These are phyloP conservation scores for Hanseniaspora osmophila DNA, from an alignment of 805 yeast species.

Conservation along the genomic window DNA sequence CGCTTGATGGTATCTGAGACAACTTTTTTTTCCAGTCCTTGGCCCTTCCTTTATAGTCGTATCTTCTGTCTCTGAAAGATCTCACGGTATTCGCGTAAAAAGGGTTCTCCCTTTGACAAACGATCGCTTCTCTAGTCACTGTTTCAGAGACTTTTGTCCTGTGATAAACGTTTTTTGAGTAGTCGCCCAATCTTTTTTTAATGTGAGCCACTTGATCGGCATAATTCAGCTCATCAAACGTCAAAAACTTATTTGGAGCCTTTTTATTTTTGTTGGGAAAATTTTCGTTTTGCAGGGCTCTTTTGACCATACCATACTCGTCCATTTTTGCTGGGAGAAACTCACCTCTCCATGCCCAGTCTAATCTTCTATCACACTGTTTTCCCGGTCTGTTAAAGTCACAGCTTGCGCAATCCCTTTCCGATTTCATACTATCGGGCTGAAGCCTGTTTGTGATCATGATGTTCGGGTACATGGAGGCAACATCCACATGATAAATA, in stretches of 20 bases:
- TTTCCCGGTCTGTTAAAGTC: constrained; percentile 95
- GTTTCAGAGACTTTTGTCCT: constrained; percentile 70
- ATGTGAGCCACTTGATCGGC: constrained; percentile 63
- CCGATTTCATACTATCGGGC: constrained; percentile 94
- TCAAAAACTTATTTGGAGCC: constrained; percentile 41
- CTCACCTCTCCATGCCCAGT: constrained; percentile 99
- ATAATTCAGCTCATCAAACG: constrained; percentile 64
- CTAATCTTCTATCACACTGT: constrained; percentile 75
- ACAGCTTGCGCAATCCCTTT: constrained; percentile 92
- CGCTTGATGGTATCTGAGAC: constrained; percentile 31
- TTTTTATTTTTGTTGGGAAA: constrained; percentile 50
- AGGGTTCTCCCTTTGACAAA: constrained; percentile 95
- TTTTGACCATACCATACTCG: constrained; percentile 80
- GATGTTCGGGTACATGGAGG: constrained; percentile 97
- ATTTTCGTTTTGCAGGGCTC: constrained; percentile 65
- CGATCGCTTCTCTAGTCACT: constrained; percentile 79
- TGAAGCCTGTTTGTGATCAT: constrained; percentile 95
- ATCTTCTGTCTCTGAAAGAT: constrained; percentile 87
- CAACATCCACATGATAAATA: constrained; percentile 95
- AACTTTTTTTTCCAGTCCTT: constrained; percentile 86
- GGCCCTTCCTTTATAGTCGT: constrained; percentile 85
- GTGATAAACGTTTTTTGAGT: constrained; percentile 75
- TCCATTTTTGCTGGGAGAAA: constrained; percentile 80
- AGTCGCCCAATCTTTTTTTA: constrained; percentile 68
- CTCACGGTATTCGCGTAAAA: constrained; percentile 91